Percentiles rank a stretch among this genome's conserved stretches.
phyloP scores from a whole-genome alignment of 129 eudicot genomes.

The Tagetes patula region DNA sequence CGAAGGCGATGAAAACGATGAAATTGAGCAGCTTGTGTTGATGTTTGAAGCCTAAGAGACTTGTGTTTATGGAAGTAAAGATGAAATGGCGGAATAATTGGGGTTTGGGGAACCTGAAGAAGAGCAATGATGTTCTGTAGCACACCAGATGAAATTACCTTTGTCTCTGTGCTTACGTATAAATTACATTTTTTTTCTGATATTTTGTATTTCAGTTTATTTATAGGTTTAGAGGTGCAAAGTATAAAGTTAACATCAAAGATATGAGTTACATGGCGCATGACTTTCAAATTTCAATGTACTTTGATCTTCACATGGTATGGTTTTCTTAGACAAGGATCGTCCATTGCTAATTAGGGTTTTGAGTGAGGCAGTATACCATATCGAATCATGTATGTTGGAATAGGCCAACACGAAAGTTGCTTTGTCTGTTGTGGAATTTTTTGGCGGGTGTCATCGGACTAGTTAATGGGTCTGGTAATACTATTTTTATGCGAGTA shows the following conservation, averaged over 20 bases:
- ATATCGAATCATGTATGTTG: no score
- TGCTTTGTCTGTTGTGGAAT: no score
- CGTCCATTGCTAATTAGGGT: no score
- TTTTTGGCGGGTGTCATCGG: no score
- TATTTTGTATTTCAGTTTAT: neutral
- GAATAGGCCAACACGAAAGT: no score
- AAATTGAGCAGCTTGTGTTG: constrained; percentile 23
- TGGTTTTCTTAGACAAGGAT: no score
- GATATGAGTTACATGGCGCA: neutral
- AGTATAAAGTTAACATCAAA: neutral
- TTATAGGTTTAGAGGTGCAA: neutral
- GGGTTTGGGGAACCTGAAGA: constrained; percentile 34
- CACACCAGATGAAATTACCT: constrained; percentile 29
- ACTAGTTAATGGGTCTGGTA: no score
- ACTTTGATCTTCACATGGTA: no score
- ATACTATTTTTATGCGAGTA: no score
- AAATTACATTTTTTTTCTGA: neutral
- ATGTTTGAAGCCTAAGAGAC: constrained; percentile 23
- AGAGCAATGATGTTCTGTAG: constrained; percentile 17
- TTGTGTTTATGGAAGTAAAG: constrained; percentile 20
- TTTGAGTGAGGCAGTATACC: no score
- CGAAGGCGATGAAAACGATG: constrained; percentile 9
- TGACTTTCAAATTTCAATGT: no score
- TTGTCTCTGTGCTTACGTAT: constrained; percentile 31
- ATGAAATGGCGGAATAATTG: constrained; percentile 22